Evolutionary conservation across 1,284 basidiomycete species (phyloP).

Genomic region (Heterobasidion occidentale): DNA sequence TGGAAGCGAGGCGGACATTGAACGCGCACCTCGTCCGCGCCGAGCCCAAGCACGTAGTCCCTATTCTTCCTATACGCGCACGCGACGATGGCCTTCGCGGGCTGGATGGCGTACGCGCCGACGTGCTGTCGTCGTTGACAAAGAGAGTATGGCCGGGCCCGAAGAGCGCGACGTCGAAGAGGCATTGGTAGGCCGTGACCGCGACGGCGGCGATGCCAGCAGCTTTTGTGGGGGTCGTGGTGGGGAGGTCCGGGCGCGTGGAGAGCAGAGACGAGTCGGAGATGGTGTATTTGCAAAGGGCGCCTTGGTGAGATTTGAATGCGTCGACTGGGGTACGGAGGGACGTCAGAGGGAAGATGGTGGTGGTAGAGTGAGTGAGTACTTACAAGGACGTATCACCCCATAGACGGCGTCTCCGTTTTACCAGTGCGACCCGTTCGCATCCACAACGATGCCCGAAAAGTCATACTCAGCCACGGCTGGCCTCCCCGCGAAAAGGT

Average conservation of each 20-base stretch:
- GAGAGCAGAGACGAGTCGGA: conserved; percentile 34
- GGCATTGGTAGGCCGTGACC: conserved; percentile 47
- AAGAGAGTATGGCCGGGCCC: conserved; percentile 44
- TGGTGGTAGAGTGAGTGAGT: background rate
- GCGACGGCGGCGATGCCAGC: conserved; percentile 49
- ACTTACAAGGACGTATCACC: conserved; percentile 31
- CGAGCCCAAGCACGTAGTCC: conserved; percentile 30
- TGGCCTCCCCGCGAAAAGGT: conserved; percentile 39
- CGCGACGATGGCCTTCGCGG: conserved; percentile 51
- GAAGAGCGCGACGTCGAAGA: conserved; percentile 33
- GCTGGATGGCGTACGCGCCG: conserved; percentile 55
- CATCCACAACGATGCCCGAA: conserved; percentile 48
- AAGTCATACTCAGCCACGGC: conserved; percentile 53
- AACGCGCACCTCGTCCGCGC: conserved; percentile 31
- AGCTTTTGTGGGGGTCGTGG: conserved; percentile 42
- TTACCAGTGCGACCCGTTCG: conserved; percentile 41
- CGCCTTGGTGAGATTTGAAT: conserved; percentile 33
- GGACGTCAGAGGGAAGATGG: background rate
- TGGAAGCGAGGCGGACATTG: background rate
- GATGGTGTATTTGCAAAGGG: conserved; percentile 44
- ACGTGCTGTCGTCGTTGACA: conserved; percentile 62
- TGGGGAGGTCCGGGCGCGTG: conserved; percentile 29
- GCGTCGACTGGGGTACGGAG: conserved; percentile 2
- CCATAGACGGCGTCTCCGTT: conserved; percentile 58
- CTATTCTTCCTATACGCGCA: conserved; percentile 48